Conservation (phyloP, 768 basidiomycete genomes). For the Dentipellis fragilis region DNA sequence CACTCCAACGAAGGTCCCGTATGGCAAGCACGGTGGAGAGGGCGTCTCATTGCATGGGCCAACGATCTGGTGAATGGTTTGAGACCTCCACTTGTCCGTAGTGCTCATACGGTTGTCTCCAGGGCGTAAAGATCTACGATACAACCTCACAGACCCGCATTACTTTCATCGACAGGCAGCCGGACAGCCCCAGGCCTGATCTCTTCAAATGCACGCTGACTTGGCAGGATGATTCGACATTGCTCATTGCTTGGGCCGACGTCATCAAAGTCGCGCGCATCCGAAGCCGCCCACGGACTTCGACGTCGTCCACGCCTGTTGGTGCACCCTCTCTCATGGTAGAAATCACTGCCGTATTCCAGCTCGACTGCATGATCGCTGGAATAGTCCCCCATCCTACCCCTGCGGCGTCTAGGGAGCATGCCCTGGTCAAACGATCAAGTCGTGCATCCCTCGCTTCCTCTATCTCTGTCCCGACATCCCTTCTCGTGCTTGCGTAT, state of each 20-base stretch:
- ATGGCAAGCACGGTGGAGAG: conserved; percentile 85
- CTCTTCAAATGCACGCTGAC: conserved; percentile 86
- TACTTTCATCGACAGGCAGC: conserved; percentile 74
- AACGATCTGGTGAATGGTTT: conserved; percentile 65
- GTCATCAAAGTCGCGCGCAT: conserved; percentile 84
- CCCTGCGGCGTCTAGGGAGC: conserved; percentile 11
- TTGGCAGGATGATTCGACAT: conserved; percentile 88
- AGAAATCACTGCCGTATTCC: conserved; percentile 87
- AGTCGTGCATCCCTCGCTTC: conserved; percentile 18
- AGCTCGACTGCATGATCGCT: conserved; percentile 91
- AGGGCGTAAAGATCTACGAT: conserved; percentile 96
- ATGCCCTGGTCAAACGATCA: conserved; percentile 5
- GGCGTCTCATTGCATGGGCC: conserved; percentile 88
- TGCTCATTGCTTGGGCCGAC: conserved; percentile 92
- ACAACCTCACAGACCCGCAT: conserved; percentile 66
- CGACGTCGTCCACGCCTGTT: conserved; percentile 30
- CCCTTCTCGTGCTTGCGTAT: conserved; percentile 85
- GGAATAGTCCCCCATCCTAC: conserved; percentile 77
- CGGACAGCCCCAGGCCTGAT: conserved; percentile 82
- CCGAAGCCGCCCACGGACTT: conserved; percentile 44
- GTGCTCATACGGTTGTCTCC: not conserved
- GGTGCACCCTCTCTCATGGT: conserved; percentile 55
- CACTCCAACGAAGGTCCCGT: conserved; percentile 89
- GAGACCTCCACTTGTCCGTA: not conserved
- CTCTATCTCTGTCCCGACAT: conserved; percentile 34